Percentiles rank a stretch among this genome's conserved stretches.
phyloP scores from a whole-genome alignment of 2,329 filamentous ascomycete genomes.

The Xenoacremonium recifei region DNA sequence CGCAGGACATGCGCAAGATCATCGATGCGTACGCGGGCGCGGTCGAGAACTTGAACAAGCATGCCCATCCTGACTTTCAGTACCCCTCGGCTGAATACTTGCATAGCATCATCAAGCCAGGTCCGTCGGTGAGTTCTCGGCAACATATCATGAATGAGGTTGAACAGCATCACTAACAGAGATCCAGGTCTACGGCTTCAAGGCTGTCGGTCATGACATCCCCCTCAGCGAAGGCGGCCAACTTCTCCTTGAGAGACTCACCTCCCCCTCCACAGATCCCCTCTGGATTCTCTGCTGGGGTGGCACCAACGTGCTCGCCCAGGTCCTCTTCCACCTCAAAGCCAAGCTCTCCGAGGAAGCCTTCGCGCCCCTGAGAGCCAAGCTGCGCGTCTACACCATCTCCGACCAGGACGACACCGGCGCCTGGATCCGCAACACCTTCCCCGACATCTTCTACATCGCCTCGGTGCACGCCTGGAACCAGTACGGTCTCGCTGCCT shows the following conservation, averaged over 20 bases:
- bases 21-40: constrained; percentile 42
- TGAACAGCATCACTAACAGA: constrained; percentile 1
- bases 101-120: constrained; percentile 33
- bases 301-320: constrained; percentile 51
- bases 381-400: constrained; percentile 53
- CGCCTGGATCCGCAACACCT: constrained; percentile 52
- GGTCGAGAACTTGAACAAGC: constrained; percentile 46
- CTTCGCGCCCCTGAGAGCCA: constrained; percentile 34
- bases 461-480: constrained; percentile 55
- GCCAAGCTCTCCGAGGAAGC: constrained; percentile 26
- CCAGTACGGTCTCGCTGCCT: constrained; percentile 52
- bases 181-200: constrained; percentile 31
- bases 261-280: constrained; percentile 29
- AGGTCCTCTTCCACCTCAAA: constrained; percentile 41
- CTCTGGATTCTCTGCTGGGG: constrained; percentile 55
- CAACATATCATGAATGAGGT: neutral
- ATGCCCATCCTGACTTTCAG: constrained; percentile 41
- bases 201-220: constrained; percentile 29
- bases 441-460: constrained; percentile 56
- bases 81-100: constrained; percentile 40
- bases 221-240: constrained; percentile 38
- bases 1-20: constrained; percentile 43
- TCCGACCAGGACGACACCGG: constrained; percentile 60
- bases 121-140: constrained; percentile 29
- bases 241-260: constrained; percentile 36